Percentiles rank a stretch among this genome's conserved stretches.
Evolutionary conservation across 2,329 filamentous ascomycete genomes (phyloP).

Genomic region (Fusarium napiforme): DNA sequence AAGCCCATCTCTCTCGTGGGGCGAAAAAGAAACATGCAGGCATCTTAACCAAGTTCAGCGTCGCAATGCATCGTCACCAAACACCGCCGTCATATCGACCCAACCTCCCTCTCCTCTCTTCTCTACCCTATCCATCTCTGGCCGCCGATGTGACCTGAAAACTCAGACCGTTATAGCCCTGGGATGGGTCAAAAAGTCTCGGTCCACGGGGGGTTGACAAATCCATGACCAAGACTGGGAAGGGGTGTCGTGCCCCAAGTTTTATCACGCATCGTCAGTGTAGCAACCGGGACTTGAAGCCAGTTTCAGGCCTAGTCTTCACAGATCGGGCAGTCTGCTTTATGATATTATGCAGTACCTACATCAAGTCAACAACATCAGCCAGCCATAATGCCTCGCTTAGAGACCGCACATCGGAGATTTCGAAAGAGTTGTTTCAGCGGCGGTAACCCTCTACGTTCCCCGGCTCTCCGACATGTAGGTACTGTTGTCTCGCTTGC

Average conservation of each 20-base stretch:
- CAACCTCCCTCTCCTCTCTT: constrained; percentile 15
- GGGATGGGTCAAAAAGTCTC: constrained; percentile 22
- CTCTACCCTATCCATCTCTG: constrained; percentile 11
- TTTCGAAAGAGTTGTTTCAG: constrained; percentile 40
- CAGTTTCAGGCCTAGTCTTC: constrained; percentile 33
- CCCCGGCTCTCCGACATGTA: constrained; percentile 24
- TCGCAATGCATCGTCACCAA: constrained; percentile 41
- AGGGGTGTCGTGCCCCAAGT: constrained; percentile 16
- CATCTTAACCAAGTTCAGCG: constrained; percentile 37
- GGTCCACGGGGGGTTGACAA: constrained; percentile 36
- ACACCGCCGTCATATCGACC: constrained; percentile 31
- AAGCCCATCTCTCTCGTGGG: constrained; percentile 33
- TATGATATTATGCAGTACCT: constrained; percentile 21
- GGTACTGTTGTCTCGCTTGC: not conserved
- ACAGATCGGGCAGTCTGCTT: constrained; percentile 37
- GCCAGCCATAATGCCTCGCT: constrained; percentile 35
- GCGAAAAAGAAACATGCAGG: constrained; percentile 28
- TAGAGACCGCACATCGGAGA: constrained; percentile 44
- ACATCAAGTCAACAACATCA: constrained; percentile 25
- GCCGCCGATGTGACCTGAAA: constrained; percentile 40
- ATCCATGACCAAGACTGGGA: constrained; percentile 41
- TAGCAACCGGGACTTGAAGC: constrained; percentile 31
- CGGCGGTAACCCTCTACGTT: constrained; percentile 18
- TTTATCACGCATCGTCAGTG: constrained; percentile 37
- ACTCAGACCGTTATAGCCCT: constrained; percentile 35